A percentile compares a stretch with the other conserved stretches of the same genome.
Conservation (phyloP, 2,329 filamentous ascomycete genomes). For the Capronia epimyces region DNA sequence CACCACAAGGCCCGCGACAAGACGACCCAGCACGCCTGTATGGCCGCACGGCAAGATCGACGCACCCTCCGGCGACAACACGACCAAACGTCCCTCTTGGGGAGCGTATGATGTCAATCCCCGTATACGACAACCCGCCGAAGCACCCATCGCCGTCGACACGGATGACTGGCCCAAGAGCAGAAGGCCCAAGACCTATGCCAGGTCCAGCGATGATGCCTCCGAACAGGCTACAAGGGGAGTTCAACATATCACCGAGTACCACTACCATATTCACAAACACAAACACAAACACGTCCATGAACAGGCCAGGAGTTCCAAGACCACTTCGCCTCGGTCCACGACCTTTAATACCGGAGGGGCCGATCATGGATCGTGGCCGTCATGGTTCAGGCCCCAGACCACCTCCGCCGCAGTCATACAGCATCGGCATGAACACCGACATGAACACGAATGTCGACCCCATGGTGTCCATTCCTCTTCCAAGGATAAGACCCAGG, state of each 20-base stretch:
- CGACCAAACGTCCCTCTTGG: conserved; percentile 3
- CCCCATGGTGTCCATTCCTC: conserved; percentile 13
- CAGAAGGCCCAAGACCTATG: conserved; percentile 23
- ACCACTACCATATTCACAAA: conserved; percentile 41
- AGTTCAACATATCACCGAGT: conserved; percentile 23
- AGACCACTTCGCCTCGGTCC: conserved; percentile 3
- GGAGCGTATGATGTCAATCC: conserved; percentile 18
- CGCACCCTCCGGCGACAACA: conserved; percentile 2
- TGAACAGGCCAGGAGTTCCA: conserved; percentile 21
- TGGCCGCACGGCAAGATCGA: conserved; percentile 7
- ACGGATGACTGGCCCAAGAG: conserved; percentile 25
- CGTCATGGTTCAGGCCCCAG: conserved; percentile 9
- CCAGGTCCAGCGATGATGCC: conserved; percentile 1
- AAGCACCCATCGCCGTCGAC: conserved; percentile 30
- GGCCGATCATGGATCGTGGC: conserved; percentile 12
- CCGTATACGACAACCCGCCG: conserved; percentile 25
- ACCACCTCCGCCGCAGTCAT: conserved; percentile 4
- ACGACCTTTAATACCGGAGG: conserved; percentile 6
- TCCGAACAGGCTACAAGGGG: conserved; percentile 8
- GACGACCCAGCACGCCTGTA: conserved; percentile 13
- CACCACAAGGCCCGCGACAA: conserved; percentile 11
- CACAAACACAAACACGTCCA: conserved; percentile 37
- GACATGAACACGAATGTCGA: conserved; percentile 13
- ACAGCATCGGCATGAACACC: conserved; percentile 23
- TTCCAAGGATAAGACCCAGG: conserved; percentile 19